Conservation (phyloP, 2,329 filamentous ascomycete genomes). For the Penicillium capsulatum region DNA sequence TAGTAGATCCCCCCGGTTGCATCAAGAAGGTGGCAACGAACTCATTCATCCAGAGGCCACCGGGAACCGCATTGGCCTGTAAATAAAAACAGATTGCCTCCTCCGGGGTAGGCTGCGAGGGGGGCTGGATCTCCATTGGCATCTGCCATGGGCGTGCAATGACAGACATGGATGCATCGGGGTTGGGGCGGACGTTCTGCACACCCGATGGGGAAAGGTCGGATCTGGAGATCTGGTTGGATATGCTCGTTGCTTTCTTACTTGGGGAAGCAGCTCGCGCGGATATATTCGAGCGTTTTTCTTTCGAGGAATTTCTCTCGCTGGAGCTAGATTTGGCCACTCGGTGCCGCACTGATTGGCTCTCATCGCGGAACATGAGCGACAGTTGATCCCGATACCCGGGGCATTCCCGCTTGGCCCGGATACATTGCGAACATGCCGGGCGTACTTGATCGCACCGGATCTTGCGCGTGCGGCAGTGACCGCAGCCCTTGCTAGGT, state of each 20-base stretch:
- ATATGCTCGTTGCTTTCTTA: too few relatives aligned
- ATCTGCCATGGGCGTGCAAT: conserved; percentile 13
- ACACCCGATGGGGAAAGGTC: conserved; percentile 5
- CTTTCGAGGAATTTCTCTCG: conserved; percentile 3
- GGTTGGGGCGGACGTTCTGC: conserved; percentile 18
- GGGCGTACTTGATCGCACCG: conserved; percentile 58
- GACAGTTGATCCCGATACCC: conserved; percentile 63
- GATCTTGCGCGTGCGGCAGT: conserved; percentile 44
- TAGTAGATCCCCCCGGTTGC: conserved; percentile 18
- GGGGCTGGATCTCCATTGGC: conserved; percentile 24
- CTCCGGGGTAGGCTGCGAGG: conserved; percentile 24
- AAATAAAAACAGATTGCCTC: conserved; percentile 38
- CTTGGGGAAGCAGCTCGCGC: conserved; percentile 27
- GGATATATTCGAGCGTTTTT: conserved; percentile 4
- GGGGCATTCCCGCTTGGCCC: conserved; percentile 57
- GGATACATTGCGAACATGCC: conserved; percentile 60
- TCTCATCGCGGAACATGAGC: conserved; percentile 64
- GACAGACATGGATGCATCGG: conserved; percentile 15
- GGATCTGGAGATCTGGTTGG: background rate
- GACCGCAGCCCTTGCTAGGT: conserved; percentile 44
- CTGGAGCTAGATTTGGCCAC: conserved; percentile 23
- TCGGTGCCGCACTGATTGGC: conserved; percentile 58
- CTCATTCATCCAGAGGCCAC: conserved; percentile 24
- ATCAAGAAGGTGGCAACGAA: conserved; percentile 22
- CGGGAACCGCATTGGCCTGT: conserved; percentile 32